These are phyloP conservation scores for Lactarius quietus DNA, from an alignment of 768 basidiomycete species.

Conservation along the genomic window DNA sequence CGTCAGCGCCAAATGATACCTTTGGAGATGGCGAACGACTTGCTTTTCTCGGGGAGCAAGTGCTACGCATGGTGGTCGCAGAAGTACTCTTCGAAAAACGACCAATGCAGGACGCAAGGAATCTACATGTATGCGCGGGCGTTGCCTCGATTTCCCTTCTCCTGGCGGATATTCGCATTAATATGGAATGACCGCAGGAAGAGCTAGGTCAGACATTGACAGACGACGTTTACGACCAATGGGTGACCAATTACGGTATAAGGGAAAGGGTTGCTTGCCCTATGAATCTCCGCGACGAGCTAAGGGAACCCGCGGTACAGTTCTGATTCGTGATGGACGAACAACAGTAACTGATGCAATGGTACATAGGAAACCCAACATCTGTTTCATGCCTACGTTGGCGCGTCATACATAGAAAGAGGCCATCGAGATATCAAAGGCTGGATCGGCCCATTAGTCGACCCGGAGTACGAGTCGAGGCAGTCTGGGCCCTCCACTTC, in stretches of 20 bases:
- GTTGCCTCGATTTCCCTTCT: background rate
- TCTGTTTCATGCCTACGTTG: slow-evolving; percentile 23
- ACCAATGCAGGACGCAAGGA: slow-evolving; percentile 46
- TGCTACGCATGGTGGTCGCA: slow-evolving; percentile 47
- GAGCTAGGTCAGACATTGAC: background rate
- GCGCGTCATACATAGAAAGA: slow-evolving; percentile 16
- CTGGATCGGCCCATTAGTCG: slow-evolving; percentile 22
- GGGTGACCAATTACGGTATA: slow-evolving; percentile 21
- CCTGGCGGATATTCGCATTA: background rate
- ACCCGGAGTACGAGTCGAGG: slow-evolving; percentile 4
- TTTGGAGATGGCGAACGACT: slow-evolving; percentile 58
- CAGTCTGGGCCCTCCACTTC: slow-evolving; percentile 7
- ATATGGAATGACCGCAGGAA: background rate
- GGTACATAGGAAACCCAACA: slow-evolving; percentile 18
- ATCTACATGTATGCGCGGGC: slow-evolving; percentile 47
- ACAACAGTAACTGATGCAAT: background rate
- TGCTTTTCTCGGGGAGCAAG: slow-evolving; percentile 46
- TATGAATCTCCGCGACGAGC: background rate
- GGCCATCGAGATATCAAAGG: background rate
- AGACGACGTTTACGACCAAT: slow-evolving; percentile 13
- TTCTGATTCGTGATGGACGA: background rate
- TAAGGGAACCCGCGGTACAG: slow-evolving; percentile 5
- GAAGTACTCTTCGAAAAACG: slow-evolving; percentile 45
- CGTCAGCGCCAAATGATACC: slow-evolving; percentile 30
- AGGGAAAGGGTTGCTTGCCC: slow-evolving; percentile 21